Evolutionary conservation across 108 stramenopile genomes (phyloP).

Genomic region (Phaeodactylum tricornutum): DNA sequence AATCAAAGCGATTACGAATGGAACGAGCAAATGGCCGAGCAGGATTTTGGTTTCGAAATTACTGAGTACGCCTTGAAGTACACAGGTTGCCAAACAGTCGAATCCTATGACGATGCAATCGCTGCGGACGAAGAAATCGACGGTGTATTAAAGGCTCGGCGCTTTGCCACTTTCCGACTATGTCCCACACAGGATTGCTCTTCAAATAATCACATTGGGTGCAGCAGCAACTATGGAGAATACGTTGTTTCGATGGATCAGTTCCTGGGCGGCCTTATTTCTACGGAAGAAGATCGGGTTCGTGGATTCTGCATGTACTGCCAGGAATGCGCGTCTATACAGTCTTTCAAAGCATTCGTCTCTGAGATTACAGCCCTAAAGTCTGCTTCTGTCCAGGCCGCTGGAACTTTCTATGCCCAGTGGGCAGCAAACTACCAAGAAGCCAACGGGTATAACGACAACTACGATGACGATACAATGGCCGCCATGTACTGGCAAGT

Average conservation of each 20-base stretch:
- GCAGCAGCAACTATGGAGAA: conserved; percentile 76
- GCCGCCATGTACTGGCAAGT: neutral
- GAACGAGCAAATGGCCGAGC: conserved; percentile 7
- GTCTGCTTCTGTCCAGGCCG: neutral
- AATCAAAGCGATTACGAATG: conserved; percentile 3
- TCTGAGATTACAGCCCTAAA: neutral
- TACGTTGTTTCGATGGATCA: conserved; percentile 67
- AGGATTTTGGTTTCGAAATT: conserved; percentile 44
- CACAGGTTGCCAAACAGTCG: conserved; percentile 70
- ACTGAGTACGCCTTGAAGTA: conserved; percentile 67
- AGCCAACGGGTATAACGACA: conserved; percentile 5
- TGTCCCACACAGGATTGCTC: conserved; percentile 61
- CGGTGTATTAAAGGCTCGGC: conserved; percentile 38
- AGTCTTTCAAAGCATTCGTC: conserved; percentile 6
- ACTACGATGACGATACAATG: neutral
- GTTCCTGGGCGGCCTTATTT: conserved; percentile 48
- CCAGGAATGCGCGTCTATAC: conserved; percentile 30
- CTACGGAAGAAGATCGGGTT: conserved; percentile 42
- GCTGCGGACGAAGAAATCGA: conserved; percentile 22
- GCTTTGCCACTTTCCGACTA: conserved; percentile 68
- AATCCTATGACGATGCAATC: conserved; percentile 35
- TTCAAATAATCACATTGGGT: conserved; percentile 38
- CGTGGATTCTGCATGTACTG: conserved; percentile 67
- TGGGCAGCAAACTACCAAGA: conserved; percentile 1
- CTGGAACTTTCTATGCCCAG: conserved; percentile 14